phyloP scores from a whole-genome alignment of 306 rosid species.

The Quercus suber region DNA sequence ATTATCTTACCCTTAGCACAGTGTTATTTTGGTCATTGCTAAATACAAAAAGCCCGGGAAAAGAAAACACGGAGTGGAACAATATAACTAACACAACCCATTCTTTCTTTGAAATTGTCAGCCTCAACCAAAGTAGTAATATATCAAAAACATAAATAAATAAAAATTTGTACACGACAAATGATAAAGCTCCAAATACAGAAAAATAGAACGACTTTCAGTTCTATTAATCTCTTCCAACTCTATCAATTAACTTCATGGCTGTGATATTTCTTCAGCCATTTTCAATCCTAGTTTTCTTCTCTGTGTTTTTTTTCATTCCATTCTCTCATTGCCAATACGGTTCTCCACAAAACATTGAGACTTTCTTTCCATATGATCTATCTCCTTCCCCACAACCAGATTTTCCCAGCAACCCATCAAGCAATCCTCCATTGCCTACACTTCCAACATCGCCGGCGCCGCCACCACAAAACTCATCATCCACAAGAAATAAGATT shows the following conservation, averaged over 20 bases:
- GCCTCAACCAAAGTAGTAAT: slow-evolving; percentile 19
- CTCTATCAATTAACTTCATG: slow-evolving; percentile 33
- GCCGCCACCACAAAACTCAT: slow-evolving; percentile 2
- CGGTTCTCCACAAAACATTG: slow-evolving; percentile 56
- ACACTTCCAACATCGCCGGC: slow-evolving; percentile 22
- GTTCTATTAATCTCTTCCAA: slow-evolving; percentile 12
- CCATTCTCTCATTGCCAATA: slow-evolving; percentile 34
- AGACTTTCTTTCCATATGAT: slow-evolving; percentile 52
- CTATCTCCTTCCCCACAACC: slow-evolving; percentile 27
- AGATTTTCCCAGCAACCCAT: slow-evolving; percentile 1
- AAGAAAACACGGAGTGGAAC: background rate
- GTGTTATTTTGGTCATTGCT: slow-evolving; percentile 19
- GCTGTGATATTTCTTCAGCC: slow-evolving; percentile 28
- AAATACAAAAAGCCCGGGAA: slow-evolving; percentile 17
- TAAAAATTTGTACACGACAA: slow-evolving; percentile 19
- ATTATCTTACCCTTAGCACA: no score
- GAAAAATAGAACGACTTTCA: slow-evolving; percentile 20
- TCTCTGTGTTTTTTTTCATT: slow-evolving; percentile 22
- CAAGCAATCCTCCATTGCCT: background rate
- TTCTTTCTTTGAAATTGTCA: slow-evolving; percentile 59
- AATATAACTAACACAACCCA: slow-evolving; percentile 19
- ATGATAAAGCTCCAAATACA: slow-evolving; percentile 15
- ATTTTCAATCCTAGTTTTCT: slow-evolving; percentile 7
- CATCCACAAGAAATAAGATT: slow-evolving; percentile 41
- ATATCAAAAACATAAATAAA: slow-evolving; percentile 5